Evolutionary conservation across 257 asterid species (phyloP), one percentile per base, ranked within the genome.

Genomic region (Penstemon newberryi): DNA sequence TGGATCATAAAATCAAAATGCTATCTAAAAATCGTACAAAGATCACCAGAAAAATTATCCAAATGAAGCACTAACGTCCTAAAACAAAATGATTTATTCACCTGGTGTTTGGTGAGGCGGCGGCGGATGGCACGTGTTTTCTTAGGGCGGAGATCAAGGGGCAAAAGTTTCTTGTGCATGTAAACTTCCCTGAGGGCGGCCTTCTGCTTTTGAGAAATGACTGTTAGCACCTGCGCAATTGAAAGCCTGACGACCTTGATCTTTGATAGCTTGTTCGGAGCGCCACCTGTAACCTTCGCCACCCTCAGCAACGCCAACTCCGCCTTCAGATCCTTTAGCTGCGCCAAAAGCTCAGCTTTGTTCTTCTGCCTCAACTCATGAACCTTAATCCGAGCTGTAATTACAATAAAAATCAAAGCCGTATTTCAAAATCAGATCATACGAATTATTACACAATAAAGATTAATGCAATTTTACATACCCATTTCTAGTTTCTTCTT

Each of bases 251-350:
- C 33, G 33, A 25, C 33, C 33, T 25, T 25, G 33, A 25, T 25
- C 33, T 25, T 25, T 72, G 72, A 77, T 4, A 77, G 78, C 73
- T 77, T 78, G 79, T 78, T 78, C 25, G 82, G 73, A 5, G 82
- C 82, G 40, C 82, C 82, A 11, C 76, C 82, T 52, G 82, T 78
- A 6, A 74, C 82, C 67, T 78, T 78, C 37, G 82, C 82, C 64
- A 78, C 82, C 1, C 82, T 68, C 10, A 78, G 79, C 74, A 70
- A 45, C 37, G 82, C 73, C 5, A 78, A 60, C 71, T 78, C 79
- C 36, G 77, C 78, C 78, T 77, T 77, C 76, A 77, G 66, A 57
- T 77, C 82, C 75, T 73, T 73, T 52, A 77, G 68, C 78, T 77
- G 82, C n/a, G 70, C 75, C 63, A 63, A 62, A 6, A 77, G 66